Evolutionary conservation across 352 stramenopile genomes (phyloP).

Genomic region (Phytophthora sp.): DNA sequence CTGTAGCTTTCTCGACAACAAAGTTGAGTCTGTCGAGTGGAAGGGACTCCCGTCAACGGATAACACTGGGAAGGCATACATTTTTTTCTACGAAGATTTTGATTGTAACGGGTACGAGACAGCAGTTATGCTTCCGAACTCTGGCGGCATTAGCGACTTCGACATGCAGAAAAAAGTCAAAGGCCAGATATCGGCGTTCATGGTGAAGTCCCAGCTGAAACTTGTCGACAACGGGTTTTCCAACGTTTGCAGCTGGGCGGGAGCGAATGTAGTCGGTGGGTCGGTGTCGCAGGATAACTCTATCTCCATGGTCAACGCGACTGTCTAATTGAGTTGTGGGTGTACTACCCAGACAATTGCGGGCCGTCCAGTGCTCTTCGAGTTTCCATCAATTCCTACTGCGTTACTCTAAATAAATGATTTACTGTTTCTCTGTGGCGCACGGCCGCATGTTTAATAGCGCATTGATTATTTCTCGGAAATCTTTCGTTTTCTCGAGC

Average conservation of each 20-base stretch:
- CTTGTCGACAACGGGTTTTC: constrained; percentile 23
- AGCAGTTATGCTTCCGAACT: constrained; percentile 20
- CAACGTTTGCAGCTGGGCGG: constrained; percentile 29
- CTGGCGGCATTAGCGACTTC: constrained; percentile 28
- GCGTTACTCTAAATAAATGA: no score
- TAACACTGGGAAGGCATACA: constrained; percentile 25
- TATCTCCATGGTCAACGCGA: constrained; percentile 20
- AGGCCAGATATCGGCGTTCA: constrained; percentile 26
- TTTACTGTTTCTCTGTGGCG: no score
- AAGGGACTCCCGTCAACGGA: constrained; percentile 19
- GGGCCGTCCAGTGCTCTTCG: not conserved
- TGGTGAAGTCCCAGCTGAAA: constrained; percentile 2
- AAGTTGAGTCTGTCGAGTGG: constrained; percentile 30
- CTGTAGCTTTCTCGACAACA: constrained; percentile 27
- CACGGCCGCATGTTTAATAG: not conserved
- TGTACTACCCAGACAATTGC: no score
- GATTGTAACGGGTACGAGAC: constrained; percentile 15
- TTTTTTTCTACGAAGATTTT: constrained; percentile 29
- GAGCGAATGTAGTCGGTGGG: constrained; percentile 24
- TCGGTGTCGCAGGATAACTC: constrained; percentile 20
- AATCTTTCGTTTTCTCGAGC: no score
- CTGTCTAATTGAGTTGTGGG: constrained; percentile 7
- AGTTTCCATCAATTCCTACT: not conserved
- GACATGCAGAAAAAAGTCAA: constrained; percentile 21
- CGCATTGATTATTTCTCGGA: no score